Evolutionary conservation across 805 yeast genomes (phyloP).

Genomic region (Ogataea trehaloabstinens): DNA sequence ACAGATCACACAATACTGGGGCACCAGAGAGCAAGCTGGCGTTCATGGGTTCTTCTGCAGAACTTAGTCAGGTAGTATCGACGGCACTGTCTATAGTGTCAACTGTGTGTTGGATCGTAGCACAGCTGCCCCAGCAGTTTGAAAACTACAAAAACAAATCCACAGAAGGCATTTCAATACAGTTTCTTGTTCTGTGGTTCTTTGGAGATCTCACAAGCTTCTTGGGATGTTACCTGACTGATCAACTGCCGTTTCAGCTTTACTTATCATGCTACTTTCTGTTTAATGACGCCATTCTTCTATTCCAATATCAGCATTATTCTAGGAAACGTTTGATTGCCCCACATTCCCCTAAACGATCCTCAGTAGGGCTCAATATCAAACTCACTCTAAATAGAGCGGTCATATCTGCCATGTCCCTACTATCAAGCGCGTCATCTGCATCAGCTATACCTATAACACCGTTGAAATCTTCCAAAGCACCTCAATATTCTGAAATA

Average conservation of each 20-base stretch:
- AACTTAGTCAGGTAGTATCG: constrained; percentile 14
- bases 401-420: constrained; percentile 31
- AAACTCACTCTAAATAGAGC: constrained; percentile 2
- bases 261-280: constrained; percentile 72
- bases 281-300: constrained; percentile 63
- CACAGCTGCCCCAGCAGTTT: constrained; percentile 36
- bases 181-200: constrained; percentile 32
- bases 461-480: background rate
- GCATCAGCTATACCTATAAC: background rate
- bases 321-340: constrained; percentile 20
- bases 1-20: too few species aligned
- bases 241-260: constrained; percentile 79
- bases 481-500: background rate
- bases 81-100: constrained; percentile 27
- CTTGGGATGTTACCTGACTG: constrained; percentile 71
- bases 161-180: constrained; percentile 31
- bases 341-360: background rate
- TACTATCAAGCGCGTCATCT: constrained; percentile 11
- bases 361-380: constrained; percentile 8
- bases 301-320: constrained; percentile 73
- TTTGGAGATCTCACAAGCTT: constrained; percentile 37
- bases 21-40: too few species aligned
- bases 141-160: constrained; percentile 31
- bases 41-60: background rate
- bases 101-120: constrained; percentile 34